Conservation (phyloP, 1,139 yeast genomes). For the Yamadazyma dendronema region DNA sequence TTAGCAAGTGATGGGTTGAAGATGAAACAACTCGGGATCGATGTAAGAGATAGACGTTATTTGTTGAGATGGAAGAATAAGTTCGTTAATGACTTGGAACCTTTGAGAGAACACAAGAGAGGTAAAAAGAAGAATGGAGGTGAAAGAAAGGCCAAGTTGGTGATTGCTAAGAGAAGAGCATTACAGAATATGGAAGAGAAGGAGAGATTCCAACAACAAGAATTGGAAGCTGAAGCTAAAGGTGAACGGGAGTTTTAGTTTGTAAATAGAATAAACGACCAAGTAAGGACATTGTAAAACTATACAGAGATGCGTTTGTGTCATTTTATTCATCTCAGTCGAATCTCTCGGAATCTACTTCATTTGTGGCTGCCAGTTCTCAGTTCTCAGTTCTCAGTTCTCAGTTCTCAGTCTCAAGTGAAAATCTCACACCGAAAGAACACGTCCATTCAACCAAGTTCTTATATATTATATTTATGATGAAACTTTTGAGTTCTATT, state of each 20-base stretch:
- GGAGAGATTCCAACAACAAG: constrained; percentile 28
- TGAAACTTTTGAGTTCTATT: constrained; percentile 29
- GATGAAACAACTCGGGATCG: constrained; percentile 80
- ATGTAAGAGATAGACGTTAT: constrained; percentile 67
- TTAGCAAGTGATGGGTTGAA: constrained; percentile 53
- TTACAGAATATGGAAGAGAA: constrained; percentile 48
- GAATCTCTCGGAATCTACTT: neutral
- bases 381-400: too few species aligned
- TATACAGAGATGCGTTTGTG: neutral
- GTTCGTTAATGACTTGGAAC: constrained; percentile 54
- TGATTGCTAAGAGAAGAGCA: constrained; percentile 67
- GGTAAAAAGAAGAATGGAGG: constrained; percentile 88
- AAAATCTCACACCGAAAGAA: too few species aligned
- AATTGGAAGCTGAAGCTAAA: constrained; percentile 28
- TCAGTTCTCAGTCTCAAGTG: too few species aligned
- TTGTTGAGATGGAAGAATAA: constrained; percentile 52
- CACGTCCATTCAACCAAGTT: too few species aligned
- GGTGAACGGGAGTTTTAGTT: constrained; percentile 29
- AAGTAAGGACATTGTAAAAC: constrained; percentile 1
- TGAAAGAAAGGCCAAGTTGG: constrained; percentile 74
- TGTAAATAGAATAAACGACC: neutral
- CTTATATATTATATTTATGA: too few species aligned
- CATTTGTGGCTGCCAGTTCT: too few species aligned
- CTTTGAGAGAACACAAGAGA: constrained; percentile 55
- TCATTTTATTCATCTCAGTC: too few species aligned